Evolutionary conservation across 2,329 filamentous ascomycete species (phyloP).

Genomic region (Polychaeton citri): DNA sequence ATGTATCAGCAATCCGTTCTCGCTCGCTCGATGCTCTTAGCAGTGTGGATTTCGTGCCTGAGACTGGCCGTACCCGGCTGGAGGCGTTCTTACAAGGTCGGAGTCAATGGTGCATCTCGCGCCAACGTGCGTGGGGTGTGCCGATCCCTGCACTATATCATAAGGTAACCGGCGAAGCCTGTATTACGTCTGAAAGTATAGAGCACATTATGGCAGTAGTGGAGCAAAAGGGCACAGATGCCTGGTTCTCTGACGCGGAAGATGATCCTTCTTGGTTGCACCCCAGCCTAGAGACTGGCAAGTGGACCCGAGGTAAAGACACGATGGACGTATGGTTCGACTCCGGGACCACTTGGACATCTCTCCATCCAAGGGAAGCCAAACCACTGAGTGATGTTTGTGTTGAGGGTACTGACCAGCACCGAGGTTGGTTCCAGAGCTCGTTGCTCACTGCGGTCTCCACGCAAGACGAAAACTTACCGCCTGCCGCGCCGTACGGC

Average conservation of each 20-base stretch:
- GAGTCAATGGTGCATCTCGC: constrained; percentile 95
- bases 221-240: constrained; percentile 64
- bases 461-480: constrained; percentile 32
- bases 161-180: constrained; percentile 43
- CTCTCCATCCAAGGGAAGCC: constrained; percentile 25
- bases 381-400: constrained; percentile 63
- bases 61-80: constrained; percentile 58
- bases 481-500: constrained; percentile 57
- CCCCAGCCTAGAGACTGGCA: constrained; percentile 40
- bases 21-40: constrained; percentile 57
- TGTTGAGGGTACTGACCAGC: constrained; percentile 88
- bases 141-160: constrained; percentile 87
- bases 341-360: constrained; percentile 85
- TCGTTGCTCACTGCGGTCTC: constrained; percentile 80
- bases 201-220: constrained; percentile 74
- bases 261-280: constrained; percentile 71
- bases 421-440: constrained; percentile 97
- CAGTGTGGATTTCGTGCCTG: constrained; percentile 65
- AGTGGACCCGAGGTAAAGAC: constrained; percentile 66
- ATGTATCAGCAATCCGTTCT: constrained; percentile 71
- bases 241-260: constrained; percentile 79
- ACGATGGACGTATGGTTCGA: constrained; percentile 99
- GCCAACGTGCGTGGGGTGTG: constrained; percentile 91
- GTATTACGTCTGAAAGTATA: constrained; percentile 69
- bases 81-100: constrained; percentile 77